Evolutionary conservation across 768 basidiomycete species (phyloP), one percentile per base, ranked within the genome.

Genomic region (Austroboletus festivus): DNA sequence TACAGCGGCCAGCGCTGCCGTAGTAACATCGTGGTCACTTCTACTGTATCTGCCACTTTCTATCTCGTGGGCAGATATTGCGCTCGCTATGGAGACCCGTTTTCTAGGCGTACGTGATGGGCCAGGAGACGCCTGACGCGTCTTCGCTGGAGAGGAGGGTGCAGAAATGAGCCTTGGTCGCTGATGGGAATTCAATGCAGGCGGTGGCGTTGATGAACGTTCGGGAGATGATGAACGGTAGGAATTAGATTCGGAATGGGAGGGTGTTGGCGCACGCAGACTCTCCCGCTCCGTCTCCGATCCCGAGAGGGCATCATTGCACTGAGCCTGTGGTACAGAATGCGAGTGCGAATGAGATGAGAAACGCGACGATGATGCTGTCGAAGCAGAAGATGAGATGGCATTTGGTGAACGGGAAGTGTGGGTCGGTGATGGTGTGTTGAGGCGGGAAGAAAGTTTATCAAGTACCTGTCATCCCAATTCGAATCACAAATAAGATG

Each of bases 261-360:
- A 57, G 52, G 68, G 61, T 46, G 64, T 51, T 15, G 61, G 61
- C 7, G 63, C 67, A 61, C 64, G 64, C 33, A 64, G 57, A 33
- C 73, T 77, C 65, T 89, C 87, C 38, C 86, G 81, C 64, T 91
- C 89, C 0, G 89, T 91, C 64, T 90, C 89, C 3, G 87, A 90
- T 26, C 89, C 89, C 7, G 88, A 90, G 46, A 76, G 74, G 26
- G 67, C 71, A 42, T 71, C 69, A 28, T 52, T 53, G 38, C 55
- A 67, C 57, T 50, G 67, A 55, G 57, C 52, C 47, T 56, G 64
- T 9, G 56, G 38, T 59, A 50, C 40, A 34, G 63, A 57, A 6
- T 58, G 56, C 42, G 64, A 50, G 48, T 73, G 63, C 7, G 71
- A 59, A 48, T 63, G 55, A 22, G 68, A 59, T 46, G 71, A 66